These are phyloP conservation scores for Cokeromyces recurvatus DNA, from an alignment of 371 early-diverging fungal genomes.

Conservation along the genomic window DNA sequence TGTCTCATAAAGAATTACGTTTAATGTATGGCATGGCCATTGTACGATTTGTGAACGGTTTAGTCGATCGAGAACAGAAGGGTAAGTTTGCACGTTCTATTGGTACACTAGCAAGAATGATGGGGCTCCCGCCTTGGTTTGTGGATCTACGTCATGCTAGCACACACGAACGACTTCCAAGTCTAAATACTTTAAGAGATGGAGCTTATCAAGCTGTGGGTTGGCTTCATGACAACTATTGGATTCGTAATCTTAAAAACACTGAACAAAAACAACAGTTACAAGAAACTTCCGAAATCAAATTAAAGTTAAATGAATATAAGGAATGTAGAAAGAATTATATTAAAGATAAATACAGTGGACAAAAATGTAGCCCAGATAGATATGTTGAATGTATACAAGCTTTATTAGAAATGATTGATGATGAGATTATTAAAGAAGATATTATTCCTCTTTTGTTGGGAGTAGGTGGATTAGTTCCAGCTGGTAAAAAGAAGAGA, in stretches of 20 bases:
- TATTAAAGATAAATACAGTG: slow-evolving; percentile 16
- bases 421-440: slow-evolving; percentile 6
- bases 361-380: slow-evolving; percentile 2
- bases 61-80: slow-evolving; percentile 58
- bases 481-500: slow-evolving; percentile 44
- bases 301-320: slow-evolving; percentile 24
- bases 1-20: slow-evolving; percentile 53
- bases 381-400: slow-evolving; percentile 14
- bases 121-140: slow-evolving; percentile 62
- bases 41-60: slow-evolving; percentile 62
- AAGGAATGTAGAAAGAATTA: slow-evolving; percentile 35
- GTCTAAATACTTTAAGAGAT: slow-evolving; percentile 48
- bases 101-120: slow-evolving; percentile 44
- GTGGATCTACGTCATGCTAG: slow-evolving; percentile 66
- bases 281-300: slow-evolving; percentile 10
- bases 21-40: slow-evolving; percentile 53
- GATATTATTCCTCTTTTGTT: slow-evolving; percentile 32
- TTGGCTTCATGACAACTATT: slow-evolving; percentile 48
- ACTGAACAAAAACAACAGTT: not conserved
- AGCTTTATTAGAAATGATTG: slow-evolving; percentile 8
- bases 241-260: slow-evolving; percentile 29
- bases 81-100: slow-evolving; percentile 49
- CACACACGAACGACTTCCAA: slow-evolving; percentile 64
- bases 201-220: slow-evolving; percentile 48
- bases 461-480: slow-evolving; percentile 39